A percentile compares a stretch with the other conserved stretches of the same genome.
Conservation (phyloP, 169 alveolate species). For the Cryptosporidium meleagridis region DNA sequence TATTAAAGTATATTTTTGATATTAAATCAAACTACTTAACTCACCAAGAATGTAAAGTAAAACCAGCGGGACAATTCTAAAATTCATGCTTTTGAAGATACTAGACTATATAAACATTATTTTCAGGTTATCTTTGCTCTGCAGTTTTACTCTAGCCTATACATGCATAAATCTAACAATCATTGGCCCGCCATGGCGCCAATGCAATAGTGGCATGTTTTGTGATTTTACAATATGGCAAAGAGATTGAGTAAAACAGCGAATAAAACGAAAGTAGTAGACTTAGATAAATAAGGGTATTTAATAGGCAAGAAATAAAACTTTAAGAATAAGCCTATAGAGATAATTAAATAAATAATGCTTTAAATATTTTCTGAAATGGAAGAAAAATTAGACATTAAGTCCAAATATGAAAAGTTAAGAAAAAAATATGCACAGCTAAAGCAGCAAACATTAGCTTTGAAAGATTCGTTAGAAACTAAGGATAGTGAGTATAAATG, state of each 20-base stretch:
- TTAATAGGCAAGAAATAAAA: not conserved
- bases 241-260: not conserved
- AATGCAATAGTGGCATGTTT: not conserved
- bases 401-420: conserved; percentile 63
- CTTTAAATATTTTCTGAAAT: conserved; percentile 5
- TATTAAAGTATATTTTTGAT: not conserved
- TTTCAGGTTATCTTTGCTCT: not conserved
- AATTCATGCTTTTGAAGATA: conserved; percentile 20
- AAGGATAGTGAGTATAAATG: conserved; percentile 1
- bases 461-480: conserved; percentile 9
- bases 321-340: not conserved
- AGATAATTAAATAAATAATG: not conserved
- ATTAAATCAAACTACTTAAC: not conserved
- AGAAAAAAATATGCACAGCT: conserved; percentile 27
- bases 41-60: conserved; percentile 8
- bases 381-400: conserved; percentile 57
- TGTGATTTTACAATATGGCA: not conserved
- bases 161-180: conserved; percentile 67
- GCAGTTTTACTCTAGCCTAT: not conserved
- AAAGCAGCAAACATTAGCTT: conserved; percentile 39
- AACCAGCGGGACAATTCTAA: not conserved
- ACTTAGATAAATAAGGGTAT: not conserved
- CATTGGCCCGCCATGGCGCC: conserved; percentile 57
- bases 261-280: not conserved
- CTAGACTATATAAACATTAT: conserved; percentile 9